Base-by-base conservation (phyloP, 192 early-diverging fungal genomes). In the Thamnidium elegans region DNA sequence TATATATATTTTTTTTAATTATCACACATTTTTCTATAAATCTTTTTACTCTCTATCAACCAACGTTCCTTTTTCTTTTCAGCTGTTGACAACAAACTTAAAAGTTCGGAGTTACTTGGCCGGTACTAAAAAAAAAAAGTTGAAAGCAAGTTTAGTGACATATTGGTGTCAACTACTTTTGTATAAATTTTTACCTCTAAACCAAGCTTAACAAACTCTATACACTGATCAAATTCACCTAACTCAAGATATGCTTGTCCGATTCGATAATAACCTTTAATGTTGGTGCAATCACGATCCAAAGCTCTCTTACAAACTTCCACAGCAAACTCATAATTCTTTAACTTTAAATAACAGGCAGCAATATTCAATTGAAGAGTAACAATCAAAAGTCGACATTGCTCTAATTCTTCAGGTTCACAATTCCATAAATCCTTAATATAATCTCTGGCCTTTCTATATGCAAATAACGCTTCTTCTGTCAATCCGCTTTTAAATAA, bases 251-350 rank as follows among this genome's bases (percentile, higher is more conserved):
- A 79, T 9, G 74, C 78, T 54, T 79, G 78, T 5, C 69, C 74
- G n/a, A 79, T 43, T 20, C 78, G 68, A 61, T 76, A 79, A 13
- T 65, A 66, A 0, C 70, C 78, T 64, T 79, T 79, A 20, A 74
- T 51, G 62, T 71, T 72, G 6, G 66, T 42, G 4, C 68, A 50
- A 21, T 79, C 74, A 50, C 55, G 54, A 15, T 54, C 39, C 44
- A 76, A 39, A 14, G 63, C 74, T 64, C 66, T 65, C 30, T 64
- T 13, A 58, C 74, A 79, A 2, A 69, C 58, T 8, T 76, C 64
- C 0, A 58, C 62, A 8, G 71, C 71, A 58, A 65, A 55, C 9
- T 39, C 36, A 26, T 50, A 68, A 15, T 62, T 43, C 23, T 54
- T 60, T 7, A 45, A 13, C 9, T 50, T 60, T 15, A 68, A 30